Evolutionary conservation across 1,284 basidiomycete genomes (phyloP).

Genomic region (Boletus coffeatus): DNA sequence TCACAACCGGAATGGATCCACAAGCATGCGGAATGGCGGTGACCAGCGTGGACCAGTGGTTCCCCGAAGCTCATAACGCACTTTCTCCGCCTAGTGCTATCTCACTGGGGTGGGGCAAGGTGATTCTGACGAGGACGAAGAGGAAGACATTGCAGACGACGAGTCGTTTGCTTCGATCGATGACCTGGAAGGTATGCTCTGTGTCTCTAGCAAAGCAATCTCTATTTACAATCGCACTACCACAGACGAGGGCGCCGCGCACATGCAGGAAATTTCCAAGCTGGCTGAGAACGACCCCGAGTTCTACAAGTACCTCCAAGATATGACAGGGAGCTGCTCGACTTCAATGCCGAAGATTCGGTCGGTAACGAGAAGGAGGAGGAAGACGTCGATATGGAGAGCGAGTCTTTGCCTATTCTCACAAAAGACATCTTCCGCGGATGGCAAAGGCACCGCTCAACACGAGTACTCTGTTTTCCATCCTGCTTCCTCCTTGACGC

Average conservation of each 20-base stretch:
- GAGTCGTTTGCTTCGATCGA: constrained; percentile 74
- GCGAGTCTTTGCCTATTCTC: constrained; percentile 53
- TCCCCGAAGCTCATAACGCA: constrained; percentile 82
- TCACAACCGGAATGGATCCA: constrained; percentile 80
- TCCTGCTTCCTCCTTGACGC: neutral
- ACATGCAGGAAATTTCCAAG: constrained; percentile 81
- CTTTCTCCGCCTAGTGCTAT: constrained; percentile 85
- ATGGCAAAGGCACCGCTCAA: constrained; percentile 92
- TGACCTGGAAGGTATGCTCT: constrained; percentile 58
- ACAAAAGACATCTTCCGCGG: constrained; percentile 71
- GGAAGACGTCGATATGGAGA: constrained; percentile 34
- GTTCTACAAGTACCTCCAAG: constrained; percentile 97
- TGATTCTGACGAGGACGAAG: constrained; percentile 39
- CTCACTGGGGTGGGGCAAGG: constrained; percentile 59
- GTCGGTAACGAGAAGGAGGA: constrained; percentile 41
- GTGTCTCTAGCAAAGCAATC: neutral
- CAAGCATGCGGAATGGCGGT: constrained; percentile 82
- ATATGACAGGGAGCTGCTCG: constrained; percentile 82
- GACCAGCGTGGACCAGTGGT: constrained; percentile 75
- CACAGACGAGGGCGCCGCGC: constrained; percentile 63
- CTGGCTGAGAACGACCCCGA: constrained; percentile 96
- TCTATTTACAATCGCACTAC: constrained; percentile 5
- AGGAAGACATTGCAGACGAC: constrained; percentile 52
- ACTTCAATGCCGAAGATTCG: constrained; percentile 56
- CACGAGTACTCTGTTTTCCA: constrained; percentile 39